Conservation (phyloP, 768 basidiomycete genomes). For the Gloeophyllum trabeum region DNA sequence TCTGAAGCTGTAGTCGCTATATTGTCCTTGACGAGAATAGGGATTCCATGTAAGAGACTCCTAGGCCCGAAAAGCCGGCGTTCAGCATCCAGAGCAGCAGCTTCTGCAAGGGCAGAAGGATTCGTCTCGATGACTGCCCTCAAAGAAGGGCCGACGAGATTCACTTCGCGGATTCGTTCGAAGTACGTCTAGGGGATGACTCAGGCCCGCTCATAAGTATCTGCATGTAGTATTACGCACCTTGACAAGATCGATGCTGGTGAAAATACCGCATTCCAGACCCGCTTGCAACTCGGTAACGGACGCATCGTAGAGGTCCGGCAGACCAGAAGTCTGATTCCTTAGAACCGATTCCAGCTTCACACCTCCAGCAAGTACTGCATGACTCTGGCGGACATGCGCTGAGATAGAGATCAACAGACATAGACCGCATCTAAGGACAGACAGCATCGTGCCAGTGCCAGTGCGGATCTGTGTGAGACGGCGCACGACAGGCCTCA, state of each 20-base stretch:
- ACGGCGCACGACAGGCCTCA: too few relatives aligned
- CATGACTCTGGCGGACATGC: too few relatives aligned
- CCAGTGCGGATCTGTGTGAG: too few relatives aligned
- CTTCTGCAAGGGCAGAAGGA: constrained; percentile 23
- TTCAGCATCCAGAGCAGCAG: constrained; percentile 16
- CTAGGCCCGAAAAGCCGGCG: constrained; percentile 11
- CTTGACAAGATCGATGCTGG: constrained; percentile 28
- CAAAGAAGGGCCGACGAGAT: constrained; percentile 22
- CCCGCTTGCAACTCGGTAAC: constrained; percentile 27
- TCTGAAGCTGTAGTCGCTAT: constrained; percentile 19
- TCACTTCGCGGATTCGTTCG: constrained; percentile 31
- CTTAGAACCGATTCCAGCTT: too few relatives aligned
- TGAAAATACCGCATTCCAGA: constrained; percentile 22
- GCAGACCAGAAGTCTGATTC: constrained; percentile 14
- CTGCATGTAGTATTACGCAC: constrained; percentile 9
- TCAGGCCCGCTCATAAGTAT: background rate
- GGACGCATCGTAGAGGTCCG: constrained; percentile 30
- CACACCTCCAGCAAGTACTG: too few relatives aligned
- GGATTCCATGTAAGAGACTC: constrained; percentile 22
- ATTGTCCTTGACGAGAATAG: constrained; percentile 25
- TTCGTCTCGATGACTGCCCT: constrained; percentile 32
- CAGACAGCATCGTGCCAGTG: too few relatives aligned
- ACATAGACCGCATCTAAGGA: too few relatives aligned
- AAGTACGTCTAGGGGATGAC: constrained; percentile 23
- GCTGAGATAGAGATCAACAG: too few relatives aligned